Evolutionary conservation across 139 green algal species (phyloP).

Genomic region (Picochlorum sp.): DNA sequence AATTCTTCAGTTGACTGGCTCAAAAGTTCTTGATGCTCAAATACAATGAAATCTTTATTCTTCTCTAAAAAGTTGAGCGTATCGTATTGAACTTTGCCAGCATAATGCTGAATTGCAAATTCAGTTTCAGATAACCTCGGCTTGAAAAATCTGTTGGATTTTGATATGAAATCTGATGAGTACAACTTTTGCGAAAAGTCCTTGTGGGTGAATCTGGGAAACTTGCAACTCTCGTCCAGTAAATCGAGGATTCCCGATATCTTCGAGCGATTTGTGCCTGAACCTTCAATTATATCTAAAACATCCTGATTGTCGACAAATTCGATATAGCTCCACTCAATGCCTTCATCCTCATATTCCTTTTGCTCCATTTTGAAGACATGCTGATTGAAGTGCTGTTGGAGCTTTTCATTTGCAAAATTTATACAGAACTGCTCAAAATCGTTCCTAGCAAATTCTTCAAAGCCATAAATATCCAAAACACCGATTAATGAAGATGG

Average conservation of each 20-base stretch:
- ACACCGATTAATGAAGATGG: constrained; percentile 68
- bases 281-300: constrained; percentile 88
- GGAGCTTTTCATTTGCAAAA: constrained; percentile 97
- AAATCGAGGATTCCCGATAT: constrained; percentile 80
- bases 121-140: constrained; percentile 71
- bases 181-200: constrained; percentile 88
- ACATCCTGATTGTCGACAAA: constrained; percentile 99
- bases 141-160: constrained; percentile 73
- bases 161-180: constrained; percentile 33
- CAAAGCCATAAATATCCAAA: constrained; percentile 97
- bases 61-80: constrained; percentile 68
- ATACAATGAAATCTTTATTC: constrained; percentile 92
- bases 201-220: constrained; percentile 54
- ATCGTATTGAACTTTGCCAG: constrained; percentile 71
- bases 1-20: constrained; percentile 46
- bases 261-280: neutral
- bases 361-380: constrained; percentile 99
- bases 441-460: constrained; percentile 85
- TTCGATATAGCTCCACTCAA: constrained; percentile 98
- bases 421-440: constrained; percentile 99
- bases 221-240: constrained; percentile 90
- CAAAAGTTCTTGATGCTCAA: constrained; percentile 91
- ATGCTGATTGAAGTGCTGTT: constrained; percentile 99
- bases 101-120: constrained; percentile 97
- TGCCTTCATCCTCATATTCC: constrained; percentile 94